Base-by-base conservation (phyloP, 768 basidiomycete species). In the Boletus sp. region DNA sequence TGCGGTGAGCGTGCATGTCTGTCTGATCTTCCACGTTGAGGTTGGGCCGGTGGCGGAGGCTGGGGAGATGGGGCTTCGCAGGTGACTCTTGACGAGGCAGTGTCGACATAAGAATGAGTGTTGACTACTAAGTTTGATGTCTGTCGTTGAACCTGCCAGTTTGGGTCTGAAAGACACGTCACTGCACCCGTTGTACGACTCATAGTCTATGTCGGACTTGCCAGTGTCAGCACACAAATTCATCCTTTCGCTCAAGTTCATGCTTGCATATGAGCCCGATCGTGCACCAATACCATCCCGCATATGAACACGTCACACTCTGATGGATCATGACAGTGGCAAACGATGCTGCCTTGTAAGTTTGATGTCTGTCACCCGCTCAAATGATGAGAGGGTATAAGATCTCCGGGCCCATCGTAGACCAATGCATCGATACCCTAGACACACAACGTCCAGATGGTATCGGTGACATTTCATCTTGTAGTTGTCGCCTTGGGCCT, bases 21-120 rank as follows among this genome's bases (percentile, higher is more conserved):
- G 52, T 20, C 32, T 63, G 56, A 47, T 64, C 77, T 64, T 72
- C 71, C 75, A 79, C 79, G 73, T 76, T 79, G 52, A 57, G 54
- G 40, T 67, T 63, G 50, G 66, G 54, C 52, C 71, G 65, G 63
- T 71, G 69, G 65, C 70, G 72, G 42, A 65, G 64, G 59, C 55
- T 65, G 39, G 62, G 66, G 50, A 58, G 58, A 50, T 60, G 60
- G 53, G 64, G 52, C 64, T 71, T 66, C 60, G 71, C 32, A 18
- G 69, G 52, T 59, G 70, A 58, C 28, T 72, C 44, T 56, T 63
- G 66, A 55, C 60, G 60, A 41, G 57, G 69, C 32, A 37, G 39
- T 33, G 54, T 41, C 37, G 72, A 69, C 71, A 74, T 71, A 59
- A 17, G 44, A 28, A 52, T 48, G 35, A 32, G 33, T 41, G 58